phyloP scores from a whole-genome alignment of 2,329 filamentous ascomycete species.

The Zymoseptoria crescenta region DNA sequence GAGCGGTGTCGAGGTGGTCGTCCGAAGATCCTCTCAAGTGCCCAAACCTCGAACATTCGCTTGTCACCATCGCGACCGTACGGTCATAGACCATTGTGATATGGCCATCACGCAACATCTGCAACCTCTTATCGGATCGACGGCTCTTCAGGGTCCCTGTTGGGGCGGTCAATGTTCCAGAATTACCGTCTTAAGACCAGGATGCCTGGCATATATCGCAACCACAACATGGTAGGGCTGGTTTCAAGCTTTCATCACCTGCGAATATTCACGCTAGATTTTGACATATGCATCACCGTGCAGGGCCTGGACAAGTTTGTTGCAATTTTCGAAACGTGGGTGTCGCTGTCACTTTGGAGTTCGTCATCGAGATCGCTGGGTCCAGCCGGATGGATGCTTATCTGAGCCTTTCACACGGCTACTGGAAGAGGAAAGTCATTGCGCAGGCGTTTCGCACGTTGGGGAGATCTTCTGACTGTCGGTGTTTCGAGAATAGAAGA shows the following conservation, averaged over 20 bases:
- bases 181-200: neutral
- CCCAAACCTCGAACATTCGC: neutral
- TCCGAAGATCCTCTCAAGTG: neutral
- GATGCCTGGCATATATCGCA: neutral
- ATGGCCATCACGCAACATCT: neutral
- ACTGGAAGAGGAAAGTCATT: neutral
- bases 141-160: neutral
- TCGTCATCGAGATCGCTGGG: neutral
- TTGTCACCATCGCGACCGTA: neutral
- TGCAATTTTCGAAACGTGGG: neutral
- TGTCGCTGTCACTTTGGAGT: neutral
- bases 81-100: neutral
- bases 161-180: neutral
- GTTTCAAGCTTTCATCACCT: neutral
- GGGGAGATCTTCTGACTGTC: neutral
- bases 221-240: neutral
- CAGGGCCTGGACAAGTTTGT: neutral
- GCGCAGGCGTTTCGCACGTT: neutral
- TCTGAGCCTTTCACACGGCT: neutral
- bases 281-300: neutral
- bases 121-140: neutral
- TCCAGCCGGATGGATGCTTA: neutral
- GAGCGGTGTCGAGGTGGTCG: neutral
- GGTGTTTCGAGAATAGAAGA: neutral
- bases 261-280: neutral